These are phyloP conservation scores for Lyophyllum atratum DNA, from an alignment of 768 basidiomycete species.

Conservation along the genomic window DNA sequence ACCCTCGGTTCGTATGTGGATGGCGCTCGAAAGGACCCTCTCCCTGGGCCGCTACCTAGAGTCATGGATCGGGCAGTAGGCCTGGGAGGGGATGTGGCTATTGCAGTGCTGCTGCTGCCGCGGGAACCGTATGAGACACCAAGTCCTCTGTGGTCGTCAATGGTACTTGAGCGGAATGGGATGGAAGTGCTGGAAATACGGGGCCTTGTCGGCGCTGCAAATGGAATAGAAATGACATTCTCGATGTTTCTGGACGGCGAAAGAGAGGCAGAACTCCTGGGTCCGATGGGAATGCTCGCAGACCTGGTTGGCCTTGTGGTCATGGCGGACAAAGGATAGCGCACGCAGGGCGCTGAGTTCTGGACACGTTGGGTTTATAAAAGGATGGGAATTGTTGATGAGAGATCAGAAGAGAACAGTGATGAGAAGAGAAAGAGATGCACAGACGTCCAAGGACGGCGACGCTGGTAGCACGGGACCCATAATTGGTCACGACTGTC, in stretches of 20 bases:
- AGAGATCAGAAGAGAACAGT: conserved; percentile 14
- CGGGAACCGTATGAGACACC: conserved; percentile 42
- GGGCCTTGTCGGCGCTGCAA: conserved; percentile 42
- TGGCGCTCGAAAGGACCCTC: conserved; percentile 32
- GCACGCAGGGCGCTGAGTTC: neutral
- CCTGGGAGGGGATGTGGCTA: conserved; percentile 35
- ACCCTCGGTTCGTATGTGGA: conserved; percentile 66
- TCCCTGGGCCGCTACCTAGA: conserved; percentile 31
- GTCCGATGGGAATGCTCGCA: conserved; percentile 64
- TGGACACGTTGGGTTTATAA: too few relatives aligned
- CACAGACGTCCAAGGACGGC: conserved; percentile 6
- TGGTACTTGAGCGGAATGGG: conserved; percentile 23
- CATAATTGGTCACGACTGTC: conserved; percentile 14
- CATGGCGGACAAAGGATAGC: conserved; percentile 31
- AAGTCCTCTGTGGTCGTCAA: conserved; percentile 37
- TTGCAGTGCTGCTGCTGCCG: conserved; percentile 25
- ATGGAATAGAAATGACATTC: conserved; percentile 64
- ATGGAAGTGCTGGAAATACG: conserved; percentile 34
- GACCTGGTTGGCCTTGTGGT: conserved; percentile 58
- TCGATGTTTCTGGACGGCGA: conserved; percentile 63
- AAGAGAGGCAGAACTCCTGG: conserved; percentile 45
- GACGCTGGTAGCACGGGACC: conserved; percentile 12
- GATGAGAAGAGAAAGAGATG: conserved; percentile 7
- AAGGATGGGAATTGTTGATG: neutral
- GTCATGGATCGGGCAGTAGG: conserved; percentile 48